Conservation (phyloP, 2,329 filamentous ascomycete genomes). For the Cladosporium colombiae region DNA sequence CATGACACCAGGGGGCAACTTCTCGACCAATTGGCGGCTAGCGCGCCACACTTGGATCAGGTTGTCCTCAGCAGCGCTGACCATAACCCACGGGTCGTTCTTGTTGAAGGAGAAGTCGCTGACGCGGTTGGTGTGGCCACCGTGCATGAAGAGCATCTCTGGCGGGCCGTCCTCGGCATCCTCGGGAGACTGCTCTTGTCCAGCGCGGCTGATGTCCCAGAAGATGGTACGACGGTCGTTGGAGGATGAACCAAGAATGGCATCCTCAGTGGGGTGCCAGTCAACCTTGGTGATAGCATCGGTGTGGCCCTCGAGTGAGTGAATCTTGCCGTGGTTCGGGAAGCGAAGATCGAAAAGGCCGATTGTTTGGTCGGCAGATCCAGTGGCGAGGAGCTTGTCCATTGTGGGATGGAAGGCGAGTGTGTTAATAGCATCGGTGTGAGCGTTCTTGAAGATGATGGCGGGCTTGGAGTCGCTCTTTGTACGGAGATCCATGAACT, state of each 20-base stretch:
- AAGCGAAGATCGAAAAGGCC: constrained; percentile 88
- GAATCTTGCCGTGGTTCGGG: constrained; percentile 72
- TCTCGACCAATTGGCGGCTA: constrained; percentile 39
- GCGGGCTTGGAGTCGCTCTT: constrained; percentile 50
- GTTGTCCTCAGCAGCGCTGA: constrained; percentile 95
- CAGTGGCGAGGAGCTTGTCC: constrained; percentile 89
- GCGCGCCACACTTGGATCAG: constrained; percentile 77
- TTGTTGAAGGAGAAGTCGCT: constrained; percentile 98
- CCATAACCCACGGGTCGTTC: constrained; percentile 95
- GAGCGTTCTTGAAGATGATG: constrained; percentile 72
- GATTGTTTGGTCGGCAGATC: constrained; percentile 92
- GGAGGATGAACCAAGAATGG: constrained; percentile 85
- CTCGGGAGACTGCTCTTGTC: constrained; percentile 91
- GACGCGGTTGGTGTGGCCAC: constrained; percentile 94
- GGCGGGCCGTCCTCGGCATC: constrained; percentile 93
- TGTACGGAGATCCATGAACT: constrained; percentile 84
- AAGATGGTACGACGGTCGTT: constrained; percentile 93
- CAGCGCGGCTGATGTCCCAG: constrained; percentile 91
- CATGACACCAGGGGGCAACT: constrained; percentile 34
- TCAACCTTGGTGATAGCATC: constrained; percentile 88
- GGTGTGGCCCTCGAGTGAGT: constrained; percentile 83
- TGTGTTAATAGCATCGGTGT: constrained; percentile 93
- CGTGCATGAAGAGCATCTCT: constrained; percentile 98
- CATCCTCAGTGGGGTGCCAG: constrained; percentile 90
- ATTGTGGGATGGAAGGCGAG: constrained; percentile 89